Evolutionary conservation across 495 filamentous ascomycete species (phyloP), one percentile per base, ranked within the genome.

Genomic region (Trichoderma gamsii): DNA sequence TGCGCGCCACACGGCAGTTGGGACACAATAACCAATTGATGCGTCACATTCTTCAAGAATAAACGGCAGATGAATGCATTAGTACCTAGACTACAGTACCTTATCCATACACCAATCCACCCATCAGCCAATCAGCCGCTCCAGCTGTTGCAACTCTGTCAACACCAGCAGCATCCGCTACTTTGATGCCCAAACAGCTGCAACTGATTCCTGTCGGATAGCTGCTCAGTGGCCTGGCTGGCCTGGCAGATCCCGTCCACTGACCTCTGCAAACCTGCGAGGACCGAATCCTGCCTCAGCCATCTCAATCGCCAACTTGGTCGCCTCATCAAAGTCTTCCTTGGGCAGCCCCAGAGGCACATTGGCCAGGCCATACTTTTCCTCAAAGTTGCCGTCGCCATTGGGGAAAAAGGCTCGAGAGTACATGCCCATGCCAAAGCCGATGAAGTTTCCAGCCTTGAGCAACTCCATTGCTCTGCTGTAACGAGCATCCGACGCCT

Each of bases 291-390:
- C 46, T 23, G 32, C 66, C 52, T 68, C 67, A 5, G 41, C 71
- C 73, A 76, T 70, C 12, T 77, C 73, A 0, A 86, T 71, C 11
- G 79, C 80, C 15, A 64, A 64, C 73, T 74, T 78, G 0, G 84
- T 87, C 9, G 72, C 72, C 70, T 84, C 84, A 73, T 88, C 87
- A 68, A 90, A 67, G 69, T 87, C 80, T 76, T 90, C 88, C 70
- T 78, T 74, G n/a, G 83, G 79, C 67, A 90, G 71, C 0, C 81
- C 85, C 35, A 90, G 74, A 52, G 79, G 44, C 7, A 73, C 76
- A 69, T 90, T 90, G 11, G 74, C 73, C 67, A 82, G 64, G 0
- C 79, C 79, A 3, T 68, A 70, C 51, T 68, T 78, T 12, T 56
- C 67, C 63, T 79, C 76, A 67, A 73, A 81, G 63, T 85, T 73